Base-by-base conservation (phyloP, 2,329 filamentous ascomycete genomes). In the Calonectria hawksworthii region DNA sequence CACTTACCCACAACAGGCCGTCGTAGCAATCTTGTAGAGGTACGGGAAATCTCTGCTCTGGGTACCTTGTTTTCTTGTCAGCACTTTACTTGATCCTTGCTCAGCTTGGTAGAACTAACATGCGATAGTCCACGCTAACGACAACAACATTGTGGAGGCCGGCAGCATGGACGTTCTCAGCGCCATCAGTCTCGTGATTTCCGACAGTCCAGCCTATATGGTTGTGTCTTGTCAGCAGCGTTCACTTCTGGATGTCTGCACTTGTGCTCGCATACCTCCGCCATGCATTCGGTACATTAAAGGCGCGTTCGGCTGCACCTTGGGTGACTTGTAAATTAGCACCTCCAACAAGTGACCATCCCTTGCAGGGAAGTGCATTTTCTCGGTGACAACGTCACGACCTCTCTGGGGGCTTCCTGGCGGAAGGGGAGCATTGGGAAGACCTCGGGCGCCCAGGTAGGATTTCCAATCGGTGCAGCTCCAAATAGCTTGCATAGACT, bases 231-330 rank as follows among this genome's bases (percentile, higher is more conserved):
- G n/a, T 32, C 2, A 32, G 28, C 28, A 16, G 4, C 2, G 34
- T 32, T 14, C 13, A 18, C n/a, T 41, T 41, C 56, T 26, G 26
- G 26, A 41, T 4, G 4, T 1, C 34, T 1, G 23, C n/a, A 18
- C 18, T 3, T 2, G 1, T 30, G 1, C 21, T 6, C 2, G 16
- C 74, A 23, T 71, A 80, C 79, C 79, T 38, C 79, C 79, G 8
- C 80, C 80, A 11, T 82, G 80, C 71, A 82, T 80, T 4, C 76
- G 72, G 38, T 78, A 76, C 78, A 81, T 80, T 2, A 82, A 28
- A 21, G 75, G 68, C 6, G 79, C 80, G 34, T 77, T 52, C 0
- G 26, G 23, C 0, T 54, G 41, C 1, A 75, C 74, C 4, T 74
- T 73, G 0, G 32, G 69, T 0, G 76, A 77, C 28, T 68, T 78